phyloP scores from a whole-genome alignment of 768 basidiomycete genomes.

The Rhizopogon rudus region DNA sequence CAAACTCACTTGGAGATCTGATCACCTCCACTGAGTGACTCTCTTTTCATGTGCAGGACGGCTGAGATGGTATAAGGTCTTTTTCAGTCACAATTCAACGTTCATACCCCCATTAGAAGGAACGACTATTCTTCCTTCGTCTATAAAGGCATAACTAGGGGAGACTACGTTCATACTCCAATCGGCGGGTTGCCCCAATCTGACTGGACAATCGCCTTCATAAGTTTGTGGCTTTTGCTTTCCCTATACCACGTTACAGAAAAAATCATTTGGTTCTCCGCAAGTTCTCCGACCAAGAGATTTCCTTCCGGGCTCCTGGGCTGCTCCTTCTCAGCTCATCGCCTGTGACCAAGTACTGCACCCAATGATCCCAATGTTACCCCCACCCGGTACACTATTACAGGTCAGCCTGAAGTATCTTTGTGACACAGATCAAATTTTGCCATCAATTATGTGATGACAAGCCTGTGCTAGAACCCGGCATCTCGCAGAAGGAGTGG shows the following conservation, averaged over 20 bases:
- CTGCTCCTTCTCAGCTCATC: too few species aligned
- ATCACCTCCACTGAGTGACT: too few species aligned
- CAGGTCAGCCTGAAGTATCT: not conserved
- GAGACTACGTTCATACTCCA: not conserved
- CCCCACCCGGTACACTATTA: not conserved
- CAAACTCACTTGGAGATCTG: too few species aligned
- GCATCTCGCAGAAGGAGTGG: not conserved
- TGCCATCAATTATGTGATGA: not conserved
- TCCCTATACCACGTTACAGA: not conserved
- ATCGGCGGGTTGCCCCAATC: not conserved
- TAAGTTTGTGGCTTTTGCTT: not conserved
- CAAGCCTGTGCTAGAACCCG: not conserved
- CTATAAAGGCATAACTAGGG: too few species aligned
- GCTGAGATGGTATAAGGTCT: not conserved
- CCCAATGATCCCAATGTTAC: not conserved
- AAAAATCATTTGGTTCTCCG: too few species aligned
- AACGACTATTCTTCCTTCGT: too few species aligned
- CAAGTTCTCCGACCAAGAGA: not conserved
- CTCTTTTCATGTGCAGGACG: not conserved
- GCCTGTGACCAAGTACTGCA: not conserved
- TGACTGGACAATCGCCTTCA: too few species aligned
- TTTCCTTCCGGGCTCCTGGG: too few species aligned
- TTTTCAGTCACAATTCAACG: not conserved
- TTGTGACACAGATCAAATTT: not conserved
- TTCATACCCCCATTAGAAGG: too few species aligned